Conservation (phyloP, 805 yeast genomes). For the Yamadazyma philogaea region DNA sequence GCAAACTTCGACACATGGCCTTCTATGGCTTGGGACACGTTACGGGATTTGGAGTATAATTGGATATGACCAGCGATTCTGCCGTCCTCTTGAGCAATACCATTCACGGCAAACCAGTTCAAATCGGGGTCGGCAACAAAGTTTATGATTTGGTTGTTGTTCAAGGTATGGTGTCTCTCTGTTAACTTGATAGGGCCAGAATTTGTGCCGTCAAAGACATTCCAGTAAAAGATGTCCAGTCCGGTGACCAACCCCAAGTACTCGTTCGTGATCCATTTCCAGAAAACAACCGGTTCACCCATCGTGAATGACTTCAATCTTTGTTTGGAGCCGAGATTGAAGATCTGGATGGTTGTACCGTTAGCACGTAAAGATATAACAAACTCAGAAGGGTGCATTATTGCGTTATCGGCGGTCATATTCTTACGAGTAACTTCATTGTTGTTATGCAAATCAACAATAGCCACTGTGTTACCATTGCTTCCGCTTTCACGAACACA, state of each 20-base stretch:
- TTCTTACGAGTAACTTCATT: slow-evolving; percentile 82
- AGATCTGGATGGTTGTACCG: slow-evolving; percentile 93
- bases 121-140: slow-evolving; percentile 75
- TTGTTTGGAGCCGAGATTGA: slow-evolving; percentile 82
- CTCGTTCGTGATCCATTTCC: slow-evolving; percentile 86
- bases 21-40: slow-evolving; percentile 93
- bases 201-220: slow-evolving; percentile 74
- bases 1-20: slow-evolving; percentile 97
- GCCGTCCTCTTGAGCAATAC: slow-evolving; percentile 91
- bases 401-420: slow-evolving; percentile 97
- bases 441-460: slow-evolving; percentile 76
- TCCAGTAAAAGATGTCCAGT: slow-evolving; percentile 72
- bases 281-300: slow-evolving; percentile 85
- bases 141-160: slow-evolving; percentile 84
- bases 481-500: slow-evolving; percentile 69
- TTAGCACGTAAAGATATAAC: slow-evolving; percentile 93
- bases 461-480: slow-evolving; percentile 83
- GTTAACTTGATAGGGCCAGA: slow-evolving; percentile 80
- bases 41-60: slow-evolving; percentile 81
- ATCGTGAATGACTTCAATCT: slow-evolving; percentile 84
- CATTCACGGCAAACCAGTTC: slow-evolving; percentile 94
- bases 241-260: slow-evolving; percentile 83
- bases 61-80: slow-evolving; percentile 96
- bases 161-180: slow-evolving; percentile 75
- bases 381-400: slow-evolving; percentile 87